Conservation (phyloP, 352 stramenopile species). For the Globisporangium apiculatum region DNA sequence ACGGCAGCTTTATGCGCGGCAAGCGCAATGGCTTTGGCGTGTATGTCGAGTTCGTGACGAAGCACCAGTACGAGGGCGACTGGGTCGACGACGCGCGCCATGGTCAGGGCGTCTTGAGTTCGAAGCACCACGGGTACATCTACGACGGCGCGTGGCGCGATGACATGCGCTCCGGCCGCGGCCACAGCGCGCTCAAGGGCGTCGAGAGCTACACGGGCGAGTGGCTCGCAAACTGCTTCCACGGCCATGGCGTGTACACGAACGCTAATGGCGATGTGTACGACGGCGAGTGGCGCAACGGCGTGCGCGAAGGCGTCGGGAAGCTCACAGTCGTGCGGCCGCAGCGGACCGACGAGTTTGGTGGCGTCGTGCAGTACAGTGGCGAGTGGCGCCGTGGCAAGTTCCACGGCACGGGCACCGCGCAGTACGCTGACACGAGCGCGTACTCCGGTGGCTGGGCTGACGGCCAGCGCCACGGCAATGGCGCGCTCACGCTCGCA, state of each 20-base stretch:
- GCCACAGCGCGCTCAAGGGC: conserved; percentile 62
- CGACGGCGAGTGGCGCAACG: conserved; percentile 56
- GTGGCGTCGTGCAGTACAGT: conserved; percentile 49
- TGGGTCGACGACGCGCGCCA: conserved; percentile 62
- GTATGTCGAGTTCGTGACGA: conserved; percentile 71
- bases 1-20: conserved; percentile 54
- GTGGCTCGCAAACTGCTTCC: conserved; percentile 61
- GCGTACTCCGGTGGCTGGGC: conserved; percentile 85
- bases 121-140: conserved; percentile 47
- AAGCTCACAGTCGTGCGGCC: conserved; percentile 35
- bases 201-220: conserved; percentile 68
- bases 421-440: conserved; percentile 79
- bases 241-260: conserved; percentile 56
- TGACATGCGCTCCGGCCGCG: conserved; percentile 60
- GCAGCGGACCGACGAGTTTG: conserved; percentile 24
- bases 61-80: conserved; percentile 71
- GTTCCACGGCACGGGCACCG: conserved; percentile 77
- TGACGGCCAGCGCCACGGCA: conserved; percentile 67
- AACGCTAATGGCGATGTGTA: conserved; percentile 57
- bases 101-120: conserved; percentile 62
- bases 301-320: conserved; percentile 47
- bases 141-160: conserved; percentile 77
- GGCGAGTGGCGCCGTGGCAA: conserved; percentile 54
- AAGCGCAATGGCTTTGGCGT: conserved; percentile 68
- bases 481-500: conserved; percentile 37